Evolutionary conservation across 768 basidiomycete species (phyloP).

Genomic region (Lentinus tigrinus): DNA sequence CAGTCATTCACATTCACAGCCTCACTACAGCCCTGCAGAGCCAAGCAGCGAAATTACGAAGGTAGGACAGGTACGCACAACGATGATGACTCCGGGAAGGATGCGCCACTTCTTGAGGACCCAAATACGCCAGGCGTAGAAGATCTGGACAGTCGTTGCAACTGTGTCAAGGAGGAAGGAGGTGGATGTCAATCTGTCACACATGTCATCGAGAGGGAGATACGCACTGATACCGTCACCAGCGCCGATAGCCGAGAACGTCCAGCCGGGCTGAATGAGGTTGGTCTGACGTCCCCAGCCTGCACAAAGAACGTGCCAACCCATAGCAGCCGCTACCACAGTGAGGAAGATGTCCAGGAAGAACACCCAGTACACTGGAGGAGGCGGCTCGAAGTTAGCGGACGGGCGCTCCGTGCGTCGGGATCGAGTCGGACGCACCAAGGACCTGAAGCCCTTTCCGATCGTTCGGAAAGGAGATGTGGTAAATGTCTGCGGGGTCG

Average conservation of each 20-base stretch:
- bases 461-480: not conserved
- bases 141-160: not conserved
- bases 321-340: not conserved
- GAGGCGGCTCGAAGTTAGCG: not conserved
- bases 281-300: not conserved
- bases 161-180: not conserved
- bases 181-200: not conserved
- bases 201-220: not conserved
- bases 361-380: not conserved
- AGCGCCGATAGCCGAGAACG: not conserved
- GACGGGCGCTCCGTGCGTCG: not conserved
- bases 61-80: not conserved
- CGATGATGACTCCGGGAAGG: not conserved
- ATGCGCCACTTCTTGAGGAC: not conserved
- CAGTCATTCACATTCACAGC: too few relatives aligned
- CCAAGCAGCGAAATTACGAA: not conserved
- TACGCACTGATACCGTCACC: not conserved
- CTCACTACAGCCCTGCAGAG: not conserved
- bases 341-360: not conserved
- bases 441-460: not conserved
- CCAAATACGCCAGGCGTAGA: not conserved
- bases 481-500: not conserved
- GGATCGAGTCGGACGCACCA: not conserved
- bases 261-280: not conserved
- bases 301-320: not conserved